Conservation (phyloP, 257 asterid species). For the Leonotis leonurus region DNA sequence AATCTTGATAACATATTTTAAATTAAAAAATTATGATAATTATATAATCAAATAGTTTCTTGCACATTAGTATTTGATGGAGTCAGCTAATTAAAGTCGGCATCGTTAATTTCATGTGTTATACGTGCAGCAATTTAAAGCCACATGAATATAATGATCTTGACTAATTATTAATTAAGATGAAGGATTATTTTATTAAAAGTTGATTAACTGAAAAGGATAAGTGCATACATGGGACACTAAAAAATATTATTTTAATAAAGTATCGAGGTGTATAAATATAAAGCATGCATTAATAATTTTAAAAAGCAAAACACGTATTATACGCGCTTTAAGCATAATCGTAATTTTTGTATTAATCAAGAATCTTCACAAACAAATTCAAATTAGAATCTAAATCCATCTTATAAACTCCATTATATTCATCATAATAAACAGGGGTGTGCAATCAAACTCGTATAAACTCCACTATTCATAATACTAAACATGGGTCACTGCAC, state of each 20-base stretch:
- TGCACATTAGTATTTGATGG: neutral
- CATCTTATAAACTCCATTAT: too few relatives aligned
- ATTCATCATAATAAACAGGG: too few relatives aligned
- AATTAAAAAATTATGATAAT: neutral
- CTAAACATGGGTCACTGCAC: too few relatives aligned
- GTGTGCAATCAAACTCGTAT: too few relatives aligned
- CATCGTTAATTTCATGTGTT: neutral
- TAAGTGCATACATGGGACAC: neutral
- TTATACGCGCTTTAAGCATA: neutral
- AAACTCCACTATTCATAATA: too few relatives aligned
- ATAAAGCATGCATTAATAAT: too few relatives aligned
- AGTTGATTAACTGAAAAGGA: neutral
- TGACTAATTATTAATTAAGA: neutral
- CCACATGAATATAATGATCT: constrained; percentile 6
- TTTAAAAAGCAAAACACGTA: too few relatives aligned
- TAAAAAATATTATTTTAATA: neutral
- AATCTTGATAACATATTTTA: neutral
- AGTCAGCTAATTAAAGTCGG: neutral
- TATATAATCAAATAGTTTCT: neutral
- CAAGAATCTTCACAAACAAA: too few relatives aligned
- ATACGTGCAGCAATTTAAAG: constrained; percentile 14
- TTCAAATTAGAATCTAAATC: too few relatives aligned
- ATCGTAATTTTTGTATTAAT: neutral
- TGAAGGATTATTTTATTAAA: neutral
- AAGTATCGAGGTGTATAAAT: constrained; percentile 7